Evolutionary conservation across 257 asterid genomes (phyloP).

Genomic region (Coffea canephora): DNA sequence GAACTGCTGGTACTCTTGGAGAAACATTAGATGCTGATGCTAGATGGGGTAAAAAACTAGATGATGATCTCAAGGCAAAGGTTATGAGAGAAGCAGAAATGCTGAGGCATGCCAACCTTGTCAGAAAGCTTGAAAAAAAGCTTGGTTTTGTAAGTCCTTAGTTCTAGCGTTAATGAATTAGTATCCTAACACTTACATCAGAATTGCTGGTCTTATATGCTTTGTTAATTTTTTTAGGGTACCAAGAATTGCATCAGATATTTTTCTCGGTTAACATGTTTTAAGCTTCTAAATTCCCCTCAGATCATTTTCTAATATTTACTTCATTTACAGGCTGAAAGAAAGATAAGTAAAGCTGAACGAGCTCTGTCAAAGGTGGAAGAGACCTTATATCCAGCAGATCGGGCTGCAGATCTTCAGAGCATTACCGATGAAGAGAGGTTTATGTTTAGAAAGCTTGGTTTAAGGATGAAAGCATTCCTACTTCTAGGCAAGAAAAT

Average conservation of each 20-base stretch:
- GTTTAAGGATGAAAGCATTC: slow-evolving; percentile 96
- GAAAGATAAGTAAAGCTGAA: slow-evolving; percentile 69
- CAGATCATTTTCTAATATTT: neutral
- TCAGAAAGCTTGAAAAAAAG: slow-evolving; percentile 79
- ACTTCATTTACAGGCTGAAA: slow-evolving; percentile 62
- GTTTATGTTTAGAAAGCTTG: slow-evolving; percentile 97
- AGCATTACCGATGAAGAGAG: slow-evolving; percentile 89
- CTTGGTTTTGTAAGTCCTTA: slow-evolving; percentile 64
- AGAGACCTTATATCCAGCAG: slow-evolving; percentile 63
- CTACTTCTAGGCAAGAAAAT: slow-evolving; percentile 72
- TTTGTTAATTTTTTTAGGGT: neutral
- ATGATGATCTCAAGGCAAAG: slow-evolving; percentile 51
- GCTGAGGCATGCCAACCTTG: slow-evolving; percentile 67
- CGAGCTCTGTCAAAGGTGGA: slow-evolving; percentile 80
- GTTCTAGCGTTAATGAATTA: neutral
- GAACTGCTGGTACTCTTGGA: slow-evolving; percentile 76
- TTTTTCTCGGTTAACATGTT: neutral
- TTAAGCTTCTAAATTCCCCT: neutral
- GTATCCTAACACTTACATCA: neutral
- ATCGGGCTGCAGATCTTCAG: slow-evolving; percentile 56
- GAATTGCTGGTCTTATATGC: neutral
- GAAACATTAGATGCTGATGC: slow-evolving; percentile 84
- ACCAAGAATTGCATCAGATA: neutral
- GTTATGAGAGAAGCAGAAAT: slow-evolving; percentile 81
- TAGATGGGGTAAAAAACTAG: slow-evolving; percentile 79